Percentiles rank a stretch among this genome's conserved stretches.
Conservation (phyloP, 2,329 filamentous ascomycete species). For the Helotiales sp. region DNA sequence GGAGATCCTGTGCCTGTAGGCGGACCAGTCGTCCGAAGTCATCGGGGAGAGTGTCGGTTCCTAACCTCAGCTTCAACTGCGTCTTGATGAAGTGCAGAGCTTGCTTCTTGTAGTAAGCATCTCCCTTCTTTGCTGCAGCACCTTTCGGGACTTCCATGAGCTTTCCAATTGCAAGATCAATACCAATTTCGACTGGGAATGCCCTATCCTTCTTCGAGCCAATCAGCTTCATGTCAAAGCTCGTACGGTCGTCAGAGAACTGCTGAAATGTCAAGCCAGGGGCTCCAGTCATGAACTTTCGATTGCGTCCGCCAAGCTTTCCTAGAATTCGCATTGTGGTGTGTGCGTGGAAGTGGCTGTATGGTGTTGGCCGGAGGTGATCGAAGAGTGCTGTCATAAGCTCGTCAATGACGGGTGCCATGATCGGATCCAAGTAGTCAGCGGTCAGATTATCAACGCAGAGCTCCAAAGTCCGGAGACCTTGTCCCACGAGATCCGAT, state of each 20-base stretch:
- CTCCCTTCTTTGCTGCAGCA: conserved; percentile 53
- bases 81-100: conserved; percentile 84
- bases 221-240: conserved; percentile 84
- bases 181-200: conserved; percentile 82
- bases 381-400: conserved; percentile 98
- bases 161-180: conserved; percentile 87
- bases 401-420: conserved; percentile 98
- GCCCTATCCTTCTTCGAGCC: conserved; percentile 87
- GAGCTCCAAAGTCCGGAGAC: conserved; percentile 86
- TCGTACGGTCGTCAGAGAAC: conserved; percentile 84
- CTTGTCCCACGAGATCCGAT: conserved; percentile 91
- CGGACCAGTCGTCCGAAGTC: conserved; percentile 83
- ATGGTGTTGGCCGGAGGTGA: conserved; percentile 88
- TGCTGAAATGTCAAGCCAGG: conserved; percentile 80
- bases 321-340: conserved; percentile 97
- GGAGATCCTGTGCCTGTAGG: conserved; percentile 84
- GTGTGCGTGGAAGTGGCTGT: conserved; percentile 96
- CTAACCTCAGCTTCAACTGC: conserved; percentile 88
- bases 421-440: conserved; percentile 97
- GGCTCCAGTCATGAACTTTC: conserved; percentile 91
- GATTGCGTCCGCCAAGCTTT: conserved; percentile 91
- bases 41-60: conserved; percentile 83
- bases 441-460: conserved; percentile 98
- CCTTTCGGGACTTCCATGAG: conserved; percentile 76
- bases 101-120: conserved; percentile 90